These are phyloP conservation scores for Lagenaria siceraria DNA, from an alignment of 306 rosid species.

Conservation along the genomic window DNA sequence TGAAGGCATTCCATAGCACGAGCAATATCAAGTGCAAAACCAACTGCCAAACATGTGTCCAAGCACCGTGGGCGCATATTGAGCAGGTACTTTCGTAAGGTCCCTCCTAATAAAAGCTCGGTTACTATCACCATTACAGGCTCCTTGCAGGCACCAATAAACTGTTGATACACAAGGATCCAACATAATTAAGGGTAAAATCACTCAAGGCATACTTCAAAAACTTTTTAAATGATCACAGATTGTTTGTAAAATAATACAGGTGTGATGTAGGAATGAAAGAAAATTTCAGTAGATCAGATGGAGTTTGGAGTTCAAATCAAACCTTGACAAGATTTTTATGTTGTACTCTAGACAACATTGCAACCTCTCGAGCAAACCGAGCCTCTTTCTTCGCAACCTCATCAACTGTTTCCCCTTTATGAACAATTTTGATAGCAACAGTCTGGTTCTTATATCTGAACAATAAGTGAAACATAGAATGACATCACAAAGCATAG, in stretches of 20 bases:
- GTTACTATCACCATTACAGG: conserved; percentile 92
- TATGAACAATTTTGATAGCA: conserved; percentile 72
- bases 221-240: conserved; percentile 7
- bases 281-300: neutral
- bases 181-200: conserved; percentile 2
- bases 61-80: conserved; percentile 75
- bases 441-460: conserved; percentile 80
- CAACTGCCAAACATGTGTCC: conserved; percentile 65
- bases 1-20: conserved; percentile 97
- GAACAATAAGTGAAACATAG: conserved; percentile 18
- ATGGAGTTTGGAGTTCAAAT: conserved; percentile 11
- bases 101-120: conserved; percentile 79
- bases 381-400: conserved; percentile 59
- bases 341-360: conserved; percentile 85
- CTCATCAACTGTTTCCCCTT: conserved; percentile 73
- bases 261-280: neutral
- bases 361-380: conserved; percentile 84
- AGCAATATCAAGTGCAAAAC: conserved; percentile 77
- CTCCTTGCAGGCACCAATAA: conserved; percentile 90
- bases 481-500: conserved; percentile 6
- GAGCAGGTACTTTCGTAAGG: conserved; percentile 71
- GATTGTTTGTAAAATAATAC: neutral
- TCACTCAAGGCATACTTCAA: neutral
- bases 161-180: conserved; percentile 41
- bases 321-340: conserved; percentile 87